Evolutionary conservation across 129 eudicot species (phyloP).

Genomic region (Scalesia atractyloides): DNA sequence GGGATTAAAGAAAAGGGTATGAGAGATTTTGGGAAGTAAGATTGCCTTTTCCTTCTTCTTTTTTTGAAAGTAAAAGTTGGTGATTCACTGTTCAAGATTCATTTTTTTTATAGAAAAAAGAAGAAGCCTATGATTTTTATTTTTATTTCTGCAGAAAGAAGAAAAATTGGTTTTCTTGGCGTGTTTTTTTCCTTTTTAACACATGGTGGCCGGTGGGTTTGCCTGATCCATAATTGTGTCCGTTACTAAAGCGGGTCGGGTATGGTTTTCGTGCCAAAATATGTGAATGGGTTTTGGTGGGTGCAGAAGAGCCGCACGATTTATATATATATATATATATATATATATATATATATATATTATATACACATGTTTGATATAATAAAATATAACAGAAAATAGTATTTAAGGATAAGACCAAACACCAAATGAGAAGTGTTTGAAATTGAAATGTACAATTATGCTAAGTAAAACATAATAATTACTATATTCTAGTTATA

Average conservation of each 20-base stretch:
- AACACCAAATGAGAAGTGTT: too few relatives aligned
- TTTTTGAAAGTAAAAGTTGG: not conserved
- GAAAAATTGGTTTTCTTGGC: conserved; percentile 20
- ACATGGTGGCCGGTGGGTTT: conserved; percentile 28
- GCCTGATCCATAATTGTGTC: conserved; percentile 19
- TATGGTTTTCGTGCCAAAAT: not conserved
- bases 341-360: too few relatives aligned
- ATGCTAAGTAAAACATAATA: too few relatives aligned
- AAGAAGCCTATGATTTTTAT: conserved; percentile 10
- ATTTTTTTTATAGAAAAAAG: not conserved
- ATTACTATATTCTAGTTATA: too few relatives aligned
- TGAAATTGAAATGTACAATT: too few relatives aligned
- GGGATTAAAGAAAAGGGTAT: conserved; percentile 43
- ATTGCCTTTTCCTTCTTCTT: conserved; percentile 37
- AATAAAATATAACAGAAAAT: too few relatives aligned
- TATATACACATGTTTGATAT: too few relatives aligned
- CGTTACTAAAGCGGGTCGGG: conserved; percentile 29
- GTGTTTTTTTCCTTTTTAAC: not conserved
- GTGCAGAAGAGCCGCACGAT: not conserved
- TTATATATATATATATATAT: too few relatives aligned
- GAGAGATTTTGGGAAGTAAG: conserved; percentile 42
- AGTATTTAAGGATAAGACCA: too few relatives aligned
- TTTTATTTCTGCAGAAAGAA: conserved; percentile 20
- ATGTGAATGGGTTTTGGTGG: not conserved
- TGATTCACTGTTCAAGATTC: conserved; percentile 36